Evolutionary conservation across 2,329 filamentous ascomycete species (phyloP).

Genomic region (Aspergillus luchuensis): DNA sequence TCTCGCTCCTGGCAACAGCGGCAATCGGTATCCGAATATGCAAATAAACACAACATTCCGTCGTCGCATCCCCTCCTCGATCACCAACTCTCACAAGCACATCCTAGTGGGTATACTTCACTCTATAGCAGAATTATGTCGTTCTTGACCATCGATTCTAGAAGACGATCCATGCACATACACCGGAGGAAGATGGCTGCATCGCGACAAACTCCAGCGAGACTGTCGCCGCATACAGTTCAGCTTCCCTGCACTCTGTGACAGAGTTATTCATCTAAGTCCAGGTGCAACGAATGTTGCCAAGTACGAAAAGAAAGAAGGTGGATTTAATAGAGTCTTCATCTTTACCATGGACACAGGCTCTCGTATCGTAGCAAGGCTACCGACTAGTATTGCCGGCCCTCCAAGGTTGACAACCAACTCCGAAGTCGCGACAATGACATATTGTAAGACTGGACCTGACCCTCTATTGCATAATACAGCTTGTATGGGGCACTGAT

Average conservation of each 20-base stretch:
- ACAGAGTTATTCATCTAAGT: slow-evolving; percentile 37
- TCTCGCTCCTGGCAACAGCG: neutral
- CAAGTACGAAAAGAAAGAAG: slow-evolving; percentile 48
- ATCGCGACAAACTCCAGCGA: slow-evolving; percentile 42
- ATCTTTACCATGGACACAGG: slow-evolving; percentile 46
- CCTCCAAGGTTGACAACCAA: slow-evolving; percentile 41
- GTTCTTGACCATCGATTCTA: neutral
- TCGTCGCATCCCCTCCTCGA: neutral
- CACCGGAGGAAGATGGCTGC: slow-evolving; percentile 43
- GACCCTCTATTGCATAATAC: neutral
- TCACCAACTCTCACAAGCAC: neutral
- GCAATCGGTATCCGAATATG: neutral
- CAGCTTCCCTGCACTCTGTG: slow-evolving; percentile 45
- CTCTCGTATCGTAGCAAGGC: slow-evolving; percentile 42
- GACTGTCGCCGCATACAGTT: slow-evolving; percentile 43
- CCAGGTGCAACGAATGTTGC: slow-evolving; percentile 39
- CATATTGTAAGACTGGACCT: slow-evolving; percentile 38
- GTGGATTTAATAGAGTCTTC: slow-evolving; percentile 50
- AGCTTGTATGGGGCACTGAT: slow-evolving; percentile 2
- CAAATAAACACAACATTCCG: neutral
- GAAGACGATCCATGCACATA: slow-evolving; percentile 34
- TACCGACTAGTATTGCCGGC: slow-evolving; percentile 46
- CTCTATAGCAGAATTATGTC: neutral
- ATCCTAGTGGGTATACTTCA: neutral
- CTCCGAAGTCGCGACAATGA: slow-evolving; percentile 53